Percentiles rank a stretch among this genome's conserved stretches.
Evolutionary conservation across 768 basidiomycete genomes (phyloP).

Genomic region (Galerina sulciceps): DNA sequence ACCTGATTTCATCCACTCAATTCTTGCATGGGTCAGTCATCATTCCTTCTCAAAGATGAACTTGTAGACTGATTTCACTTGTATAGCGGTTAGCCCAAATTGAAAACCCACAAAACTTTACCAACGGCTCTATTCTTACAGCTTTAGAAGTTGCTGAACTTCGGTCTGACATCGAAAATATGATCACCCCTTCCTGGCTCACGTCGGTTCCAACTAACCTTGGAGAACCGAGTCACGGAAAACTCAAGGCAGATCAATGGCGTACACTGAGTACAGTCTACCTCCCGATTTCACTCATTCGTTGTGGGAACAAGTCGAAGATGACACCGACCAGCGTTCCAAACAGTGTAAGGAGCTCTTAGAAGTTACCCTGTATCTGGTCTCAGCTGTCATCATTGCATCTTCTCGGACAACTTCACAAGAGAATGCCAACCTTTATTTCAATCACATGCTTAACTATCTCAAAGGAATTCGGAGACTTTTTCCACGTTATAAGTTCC

Average conservation of each 20-base stretch:
- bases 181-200: slow-evolving; percentile 29
- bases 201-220: slow-evolving; percentile 23
- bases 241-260: slow-evolving; percentile 29
- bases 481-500: slow-evolving; percentile 30
- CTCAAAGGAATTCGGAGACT: slow-evolving; percentile 30
- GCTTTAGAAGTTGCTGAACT: slow-evolving; percentile 20
- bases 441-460: slow-evolving; percentile 27
- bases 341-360: slow-evolving; percentile 22
- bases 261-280: slow-evolving; percentile 31
- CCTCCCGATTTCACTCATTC: slow-evolving; percentile 35
- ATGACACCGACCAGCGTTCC: slow-evolving; percentile 16
- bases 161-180: slow-evolving; percentile 22
- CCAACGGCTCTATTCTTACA: slow-evolving; percentile 10
- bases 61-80: neutral
- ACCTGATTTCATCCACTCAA: neutral
- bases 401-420: slow-evolving; percentile 23
- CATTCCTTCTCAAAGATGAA: neutral
- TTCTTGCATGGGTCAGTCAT: slow-evolving; percentile 7
- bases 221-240: slow-evolving; percentile 21
- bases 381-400: slow-evolving; percentile 20
- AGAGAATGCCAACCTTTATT: slow-evolving; percentile 10
- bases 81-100: neutral
- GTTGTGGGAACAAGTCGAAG: slow-evolving; percentile 30
- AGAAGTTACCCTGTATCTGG: slow-evolving; percentile 22
- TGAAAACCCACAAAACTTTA: neutral